phyloP scores from a whole-genome alignment of 1,284 basidiomycete genomes.

The Apiotrichum laibachii region DNA sequence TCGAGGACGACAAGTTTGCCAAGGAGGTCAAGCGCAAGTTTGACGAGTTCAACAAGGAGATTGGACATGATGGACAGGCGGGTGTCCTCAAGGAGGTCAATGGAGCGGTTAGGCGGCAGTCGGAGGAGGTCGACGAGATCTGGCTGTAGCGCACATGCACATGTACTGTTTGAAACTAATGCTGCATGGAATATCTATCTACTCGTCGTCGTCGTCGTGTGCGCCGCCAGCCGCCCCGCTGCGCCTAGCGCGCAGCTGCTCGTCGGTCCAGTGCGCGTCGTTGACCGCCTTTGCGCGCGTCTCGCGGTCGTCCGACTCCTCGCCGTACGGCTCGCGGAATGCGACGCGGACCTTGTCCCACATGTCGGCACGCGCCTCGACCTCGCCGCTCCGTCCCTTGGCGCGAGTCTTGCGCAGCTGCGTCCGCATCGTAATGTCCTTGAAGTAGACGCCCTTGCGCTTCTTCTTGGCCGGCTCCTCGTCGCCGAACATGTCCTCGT shows the following conservation, averaged over 20 bases:
- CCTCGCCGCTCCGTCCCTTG: slow-evolving; percentile 21
- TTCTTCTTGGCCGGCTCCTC: slow-evolving; percentile 36
- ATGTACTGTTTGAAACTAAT: background rate
- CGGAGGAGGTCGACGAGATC: background rate
- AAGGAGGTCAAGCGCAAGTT: slow-evolving; percentile 32
- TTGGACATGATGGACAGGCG: background rate
- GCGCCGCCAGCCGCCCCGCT: background rate
- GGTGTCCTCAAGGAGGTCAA: background rate
- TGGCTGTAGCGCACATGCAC: background rate
- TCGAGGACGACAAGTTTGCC: slow-evolving; percentile 43
- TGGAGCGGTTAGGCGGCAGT: background rate
- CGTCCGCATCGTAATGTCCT: slow-evolving; percentile 81
- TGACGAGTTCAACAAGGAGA: slow-evolving; percentile 26
- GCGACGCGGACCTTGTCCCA: slow-evolving; percentile 44
- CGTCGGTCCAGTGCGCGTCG: slow-evolving; percentile 40
- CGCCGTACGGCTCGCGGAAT: slow-evolving; percentile 28
- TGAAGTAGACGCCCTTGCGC: slow-evolving; percentile 74
- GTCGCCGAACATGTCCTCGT: slow-evolving; percentile 17
- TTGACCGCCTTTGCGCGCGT: slow-evolving; percentile 15
- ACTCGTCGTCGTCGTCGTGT: background rate
- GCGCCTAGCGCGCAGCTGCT: slow-evolving; percentile 14
- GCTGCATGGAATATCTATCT: slow-evolving; percentile 5
- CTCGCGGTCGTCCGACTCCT: slow-evolving; percentile 25
- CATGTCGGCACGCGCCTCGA: slow-evolving; percentile 21
- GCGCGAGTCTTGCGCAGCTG: slow-evolving; percentile 73